These are phyloP conservation scores for Pythium coloratum DNA, from an alignment of 352 stramenopile species.

Conservation along the genomic window DNA sequence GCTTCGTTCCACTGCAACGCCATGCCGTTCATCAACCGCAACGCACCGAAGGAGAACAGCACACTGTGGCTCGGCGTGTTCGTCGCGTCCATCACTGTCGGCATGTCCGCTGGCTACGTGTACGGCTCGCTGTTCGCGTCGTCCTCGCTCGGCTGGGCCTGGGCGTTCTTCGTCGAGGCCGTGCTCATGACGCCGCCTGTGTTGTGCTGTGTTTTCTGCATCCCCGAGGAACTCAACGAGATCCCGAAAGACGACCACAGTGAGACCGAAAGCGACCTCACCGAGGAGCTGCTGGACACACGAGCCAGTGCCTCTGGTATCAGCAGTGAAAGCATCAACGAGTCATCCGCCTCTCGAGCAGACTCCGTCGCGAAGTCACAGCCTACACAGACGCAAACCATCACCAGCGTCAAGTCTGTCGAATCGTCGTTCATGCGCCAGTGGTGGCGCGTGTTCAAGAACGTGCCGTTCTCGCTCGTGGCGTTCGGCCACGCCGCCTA, in stretches of 20 bases:
- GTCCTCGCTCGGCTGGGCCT: constrained; percentile 57
- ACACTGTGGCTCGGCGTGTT: constrained; percentile 93
- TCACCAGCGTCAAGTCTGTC: constrained; percentile 18
- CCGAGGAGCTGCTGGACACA: constrained; percentile 13
- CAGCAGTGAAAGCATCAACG: constrained; percentile 22
- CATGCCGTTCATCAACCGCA: constrained; percentile 92
- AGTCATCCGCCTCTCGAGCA: not conserved
- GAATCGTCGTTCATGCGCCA: constrained; percentile 27
- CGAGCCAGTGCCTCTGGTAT: not conserved
- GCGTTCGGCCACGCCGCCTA: constrained; percentile 72
- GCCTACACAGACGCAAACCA: not conserved
- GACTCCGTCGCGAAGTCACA: not conserved
- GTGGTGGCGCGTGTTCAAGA: constrained; percentile 50
- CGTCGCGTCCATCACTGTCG: constrained; percentile 90
- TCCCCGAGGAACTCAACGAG: constrained; percentile 41
- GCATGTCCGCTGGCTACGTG: constrained; percentile 69
- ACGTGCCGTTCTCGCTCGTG: constrained; percentile 68
- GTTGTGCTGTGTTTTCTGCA: constrained; percentile 48
- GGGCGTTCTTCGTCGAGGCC: constrained; percentile 83
- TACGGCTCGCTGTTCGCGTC: constrained; percentile 49
- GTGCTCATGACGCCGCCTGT: constrained; percentile 73
- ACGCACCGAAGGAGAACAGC: constrained; percentile 61
- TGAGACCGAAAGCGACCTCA: constrained; percentile 28
- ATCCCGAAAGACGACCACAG: constrained; percentile 32
- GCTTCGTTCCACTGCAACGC: constrained; percentile 93